Percentiles rank a stretch among this genome's conserved stretches.
phyloP scores from a whole-genome alignment of 2,329 filamentous ascomycete species.

The Aurifilum marmelostoma region DNA sequence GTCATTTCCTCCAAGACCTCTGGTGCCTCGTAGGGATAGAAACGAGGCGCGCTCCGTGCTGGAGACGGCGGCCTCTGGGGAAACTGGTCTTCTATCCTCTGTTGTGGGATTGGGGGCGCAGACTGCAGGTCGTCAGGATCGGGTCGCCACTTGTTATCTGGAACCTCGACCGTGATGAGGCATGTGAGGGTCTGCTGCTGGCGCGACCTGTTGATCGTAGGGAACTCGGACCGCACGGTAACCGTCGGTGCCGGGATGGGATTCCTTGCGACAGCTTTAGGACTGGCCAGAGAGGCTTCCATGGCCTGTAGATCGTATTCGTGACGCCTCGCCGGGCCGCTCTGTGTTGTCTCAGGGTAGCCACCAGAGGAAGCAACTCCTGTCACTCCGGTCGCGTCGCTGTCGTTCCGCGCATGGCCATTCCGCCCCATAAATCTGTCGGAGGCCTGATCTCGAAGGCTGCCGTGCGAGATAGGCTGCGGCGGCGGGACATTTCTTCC shows the following conservation, averaged over 20 bases:
- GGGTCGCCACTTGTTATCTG: slow-evolving; percentile 87
- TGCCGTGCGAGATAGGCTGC: slow-evolving; percentile 41
- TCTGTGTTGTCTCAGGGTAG: slow-evolving; percentile 76
- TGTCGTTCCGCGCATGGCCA: slow-evolving; percentile 76
- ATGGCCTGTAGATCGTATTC: slow-evolving; percentile 97
- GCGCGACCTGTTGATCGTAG: slow-evolving; percentile 86
- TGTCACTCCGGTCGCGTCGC: slow-evolving; percentile 72
- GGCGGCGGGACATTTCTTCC: slow-evolving; percentile 38
- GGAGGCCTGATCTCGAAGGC: slow-evolving; percentile 51
- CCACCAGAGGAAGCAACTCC: slow-evolving; percentile 76
- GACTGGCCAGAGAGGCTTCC: slow-evolving; percentile 81
- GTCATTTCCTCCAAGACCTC: slow-evolving; percentile 84
- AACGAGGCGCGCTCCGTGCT: slow-evolving; percentile 55
- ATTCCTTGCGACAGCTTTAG: slow-evolving; percentile 73
- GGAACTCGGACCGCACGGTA: slow-evolving; percentile 96
- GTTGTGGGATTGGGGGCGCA: slow-evolving; percentile 48
- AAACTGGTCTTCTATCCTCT: slow-evolving; percentile 57
- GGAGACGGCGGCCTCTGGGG: slow-evolving; percentile 62
- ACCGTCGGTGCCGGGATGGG: slow-evolving; percentile 89
- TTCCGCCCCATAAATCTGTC: slow-evolving; percentile 49
- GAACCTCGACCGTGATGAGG: slow-evolving; percentile 89
- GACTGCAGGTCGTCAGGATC: slow-evolving; percentile 78
- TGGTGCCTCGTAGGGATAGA: slow-evolving; percentile 73
- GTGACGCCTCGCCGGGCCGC: slow-evolving; percentile 69
- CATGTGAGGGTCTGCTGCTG: slow-evolving; percentile 96